phyloP scores from a whole-genome alignment of 306 rosid species.

The Nissolia schottii region DNA sequence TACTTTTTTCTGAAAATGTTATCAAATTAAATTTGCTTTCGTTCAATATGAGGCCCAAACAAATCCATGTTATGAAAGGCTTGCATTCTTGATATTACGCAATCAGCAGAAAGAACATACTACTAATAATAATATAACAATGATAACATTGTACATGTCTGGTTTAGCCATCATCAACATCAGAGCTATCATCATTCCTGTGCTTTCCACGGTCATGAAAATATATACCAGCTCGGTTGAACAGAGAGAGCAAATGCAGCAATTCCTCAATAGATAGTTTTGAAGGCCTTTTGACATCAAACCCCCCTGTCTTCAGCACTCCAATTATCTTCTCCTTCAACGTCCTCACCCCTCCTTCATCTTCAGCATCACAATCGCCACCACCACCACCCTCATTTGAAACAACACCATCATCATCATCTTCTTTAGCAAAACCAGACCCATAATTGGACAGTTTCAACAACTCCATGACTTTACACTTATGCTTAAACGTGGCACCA shows the following conservation, averaged over 20 bases:
- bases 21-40: neutral
- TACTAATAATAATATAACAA: neutral
- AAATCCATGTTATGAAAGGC: neutral
- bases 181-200: conserved; percentile 20
- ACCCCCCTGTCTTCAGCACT: conserved; percentile 54
- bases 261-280: conserved; percentile 59
- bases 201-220: conserved; percentile 38
- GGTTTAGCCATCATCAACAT: conserved; percentile 25
- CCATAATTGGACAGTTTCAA: conserved; percentile 27
- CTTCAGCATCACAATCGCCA: conserved; percentile 5
- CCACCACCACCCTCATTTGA: neutral
- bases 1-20: no score
- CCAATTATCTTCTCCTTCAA: conserved; percentile 45
- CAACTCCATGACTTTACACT: conserved; percentile 53
- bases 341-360: conserved; percentile 9
- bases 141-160: neutral
- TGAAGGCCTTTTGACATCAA: conserved; percentile 68
- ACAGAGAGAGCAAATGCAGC: conserved; percentile 55
- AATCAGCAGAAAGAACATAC: neutral
- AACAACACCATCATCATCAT: neutral
- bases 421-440: neutral
- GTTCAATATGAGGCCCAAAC: neutral
- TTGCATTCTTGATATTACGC: neutral
- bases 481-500: conserved; percentile 72
- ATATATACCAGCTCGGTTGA: conserved; percentile 67